A percentile compares a stretch with the other conserved stretches of the same genome.
Evolutionary conservation across 2,329 filamentous ascomycete genomes (phyloP).

Genomic region (Chaetomium sp.): DNA sequence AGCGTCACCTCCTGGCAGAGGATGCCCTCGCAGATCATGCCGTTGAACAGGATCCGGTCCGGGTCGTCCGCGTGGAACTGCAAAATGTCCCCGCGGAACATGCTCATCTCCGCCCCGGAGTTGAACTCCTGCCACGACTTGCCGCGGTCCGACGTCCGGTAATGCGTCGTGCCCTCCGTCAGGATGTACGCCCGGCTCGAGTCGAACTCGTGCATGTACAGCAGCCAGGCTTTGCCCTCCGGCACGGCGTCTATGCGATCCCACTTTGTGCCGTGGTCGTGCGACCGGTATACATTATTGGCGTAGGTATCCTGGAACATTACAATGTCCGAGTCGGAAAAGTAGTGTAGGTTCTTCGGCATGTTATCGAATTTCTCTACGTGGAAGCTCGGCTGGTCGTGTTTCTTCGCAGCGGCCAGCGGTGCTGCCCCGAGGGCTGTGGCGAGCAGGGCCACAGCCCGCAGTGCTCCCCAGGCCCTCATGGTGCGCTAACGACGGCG

Average conservation of each 20-base stretch:
- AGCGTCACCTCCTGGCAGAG: conserved; percentile 57
- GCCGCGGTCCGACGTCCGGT: conserved; percentile 75
- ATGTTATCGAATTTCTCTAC: conserved; percentile 58
- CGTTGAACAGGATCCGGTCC: conserved; percentile 79
- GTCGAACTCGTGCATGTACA: conserved; percentile 75
- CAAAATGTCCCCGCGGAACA: conserved; percentile 48
- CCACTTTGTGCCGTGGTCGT: conserved; percentile 77
- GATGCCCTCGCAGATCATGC: conserved; percentile 59
- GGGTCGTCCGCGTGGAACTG: conserved; percentile 78
- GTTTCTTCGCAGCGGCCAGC: conserved; percentile 49
- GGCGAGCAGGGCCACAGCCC: conserved; percentile 47
- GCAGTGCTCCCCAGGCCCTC: conserved; percentile 44
- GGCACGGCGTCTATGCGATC: conserved; percentile 56
- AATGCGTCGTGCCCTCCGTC: conserved; percentile 64
- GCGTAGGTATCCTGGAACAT: conserved; percentile 63
- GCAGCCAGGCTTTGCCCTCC: conserved; percentile 52
- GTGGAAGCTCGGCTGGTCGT: conserved; percentile 59
- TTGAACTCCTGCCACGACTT: conserved; percentile 73
- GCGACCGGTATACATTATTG: conserved; percentile 67
- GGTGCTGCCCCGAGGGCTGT: conserved; percentile 36
- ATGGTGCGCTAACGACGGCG: conserved; percentile 38
- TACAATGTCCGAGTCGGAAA: conserved; percentile 79
- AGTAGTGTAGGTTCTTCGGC: conserved; percentile 73
- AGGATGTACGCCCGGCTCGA: conserved; percentile 73
- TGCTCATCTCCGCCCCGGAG: conserved; percentile 51